Evolutionary conservation across 768 basidiomycete genomes (phyloP), one percentile per base, ranked within the genome.

Genomic region (Boletus reticuloceps): DNA sequence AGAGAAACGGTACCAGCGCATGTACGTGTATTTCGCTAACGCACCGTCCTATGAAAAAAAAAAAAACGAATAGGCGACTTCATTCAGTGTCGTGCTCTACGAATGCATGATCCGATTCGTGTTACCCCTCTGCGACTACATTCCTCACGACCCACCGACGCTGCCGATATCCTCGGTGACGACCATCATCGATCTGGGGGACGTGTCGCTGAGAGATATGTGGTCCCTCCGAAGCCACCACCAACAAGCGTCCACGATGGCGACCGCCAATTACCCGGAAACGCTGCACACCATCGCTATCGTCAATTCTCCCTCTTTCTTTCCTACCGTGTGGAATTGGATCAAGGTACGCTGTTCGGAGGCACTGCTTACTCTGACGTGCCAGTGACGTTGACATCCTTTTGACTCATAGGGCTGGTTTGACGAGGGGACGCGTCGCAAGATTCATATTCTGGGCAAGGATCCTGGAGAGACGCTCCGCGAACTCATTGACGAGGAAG

Each of bases 281-380:
- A 90, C 89, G 0, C 74, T 91, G 40, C 74, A 79, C 61, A 77
- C 79, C 36, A 81, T 86, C 61, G 84, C 78, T 12, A 71, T 94
- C 51, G 84, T 94, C 51, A 92, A 93, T 59, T 84, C 89, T 0
- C 91, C 92, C 0, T 75, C 82, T 0, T 94, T 91, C 76, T 94
- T 94, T 69, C 82, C 86, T 4, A 89, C 85, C 2, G 75, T 93
- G 11, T 94, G 91, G 91, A 79, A 78, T 32, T 93, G 91, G 91
- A 78, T 93, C 66, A 90, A 89, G 76, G 86, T 84, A 54, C 39
- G 72, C 55, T 29, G 8, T 12, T 16, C 13, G 9, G 7, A 40
- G 38, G 31, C 9, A 34, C 20, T n/a, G 2, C 29, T 29, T 13
- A 36, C 34, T 34, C 11, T 11, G 34, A 36, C 34, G 14, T 36